Evolutionary conservation across 176 grass and related monocot genomes (phyloP), one percentile per base, ranked within the genome.

Genomic region (Alopecurus myosuroides): DNA sequence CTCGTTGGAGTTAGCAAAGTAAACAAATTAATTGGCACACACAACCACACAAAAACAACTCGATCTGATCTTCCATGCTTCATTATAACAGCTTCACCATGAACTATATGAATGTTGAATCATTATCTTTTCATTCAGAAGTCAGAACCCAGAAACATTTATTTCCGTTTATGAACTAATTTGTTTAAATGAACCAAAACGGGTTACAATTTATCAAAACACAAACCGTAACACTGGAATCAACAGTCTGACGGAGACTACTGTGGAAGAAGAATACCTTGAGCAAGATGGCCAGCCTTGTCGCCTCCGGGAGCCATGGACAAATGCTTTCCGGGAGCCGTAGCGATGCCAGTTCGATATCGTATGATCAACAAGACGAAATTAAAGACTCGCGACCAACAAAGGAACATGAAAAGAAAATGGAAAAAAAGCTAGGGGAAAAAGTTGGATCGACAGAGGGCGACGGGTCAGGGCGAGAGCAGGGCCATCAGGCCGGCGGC

Each of bases 201-300:
- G 6, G 60, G 22, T 49, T 63, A 64, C 57, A 50, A 28, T 15
- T 7, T 8, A 75, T 60, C 17, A 19, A 64, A 60, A 37, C 6
- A 62, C 6, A 52, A 61, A 31, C 7, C 6, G 6, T 6, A 12
- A 22, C 11, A 9, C 34, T 44, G 57, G 41, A 69, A 85, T 29
- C 15, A 26, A 81, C 28, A 17, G 35, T 19, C 29, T n/a, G 61
- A 31, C 13, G 5, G 12, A 31, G 13, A 30, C 26, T 62, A 33
- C 20, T 25, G 44, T 37, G 62, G 9, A 67, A 28, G 70, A 81
- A 83, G 55, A 79, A 68, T 87, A 90, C 85, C 89, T 90, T 84
- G 75, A 50, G 76, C 53, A 84, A 86, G 67, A 87, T 79, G 61
- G 49, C 66, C 66, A 74, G 36, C 80, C 80, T 86, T 70, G 80